Percentiles rank a stretch among this genome's conserved stretches.
These are phyloP conservation scores for Metarhizium guizhouense DNA, from an alignment of 2,329 filamentous ascomycete genomes.

Conservation along the genomic window DNA sequence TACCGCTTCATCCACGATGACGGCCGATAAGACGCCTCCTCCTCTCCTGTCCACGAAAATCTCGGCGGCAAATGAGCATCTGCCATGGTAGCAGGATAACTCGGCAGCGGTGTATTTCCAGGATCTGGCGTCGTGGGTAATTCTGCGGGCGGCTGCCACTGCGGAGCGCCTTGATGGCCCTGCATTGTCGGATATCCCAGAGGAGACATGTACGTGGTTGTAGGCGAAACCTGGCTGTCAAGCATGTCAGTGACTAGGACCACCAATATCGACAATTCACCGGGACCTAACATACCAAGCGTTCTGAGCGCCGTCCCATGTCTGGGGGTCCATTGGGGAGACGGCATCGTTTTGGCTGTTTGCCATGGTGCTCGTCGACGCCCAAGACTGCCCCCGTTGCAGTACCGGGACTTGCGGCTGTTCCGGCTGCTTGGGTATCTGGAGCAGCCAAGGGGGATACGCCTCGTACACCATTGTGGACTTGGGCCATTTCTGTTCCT, in stretches of 20 bases:
- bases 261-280: neutral
- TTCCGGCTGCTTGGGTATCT: neutral
- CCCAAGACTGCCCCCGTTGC: neutral
- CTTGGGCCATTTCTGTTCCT: neutral
- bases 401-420: neutral
- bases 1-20: conserved; percentile 7
- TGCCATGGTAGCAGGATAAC: conserved; percentile 14
- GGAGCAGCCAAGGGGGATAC: neutral
- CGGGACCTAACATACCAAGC: neutral
- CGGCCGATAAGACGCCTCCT: conserved; percentile 19
- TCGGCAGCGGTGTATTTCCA: conserved; percentile 24
- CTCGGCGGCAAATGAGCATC: conserved; percentile 2
- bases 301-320: neutral
- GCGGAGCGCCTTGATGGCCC: neutral
- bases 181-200: neutral
- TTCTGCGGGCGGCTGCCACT: conserved; percentile 3
- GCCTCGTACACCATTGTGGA: neutral
- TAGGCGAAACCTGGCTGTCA: neutral
- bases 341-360: neutral
- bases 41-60: conserved; percentile 21
- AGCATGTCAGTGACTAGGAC: neutral
- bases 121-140: conserved; percentile 15
- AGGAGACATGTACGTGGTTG: neutral
- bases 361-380: neutral
- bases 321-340: neutral